Base-by-base conservation (phyloP, 495 filamentous ascomycete genomes). In the Sabuloglossum arenarium region DNA sequence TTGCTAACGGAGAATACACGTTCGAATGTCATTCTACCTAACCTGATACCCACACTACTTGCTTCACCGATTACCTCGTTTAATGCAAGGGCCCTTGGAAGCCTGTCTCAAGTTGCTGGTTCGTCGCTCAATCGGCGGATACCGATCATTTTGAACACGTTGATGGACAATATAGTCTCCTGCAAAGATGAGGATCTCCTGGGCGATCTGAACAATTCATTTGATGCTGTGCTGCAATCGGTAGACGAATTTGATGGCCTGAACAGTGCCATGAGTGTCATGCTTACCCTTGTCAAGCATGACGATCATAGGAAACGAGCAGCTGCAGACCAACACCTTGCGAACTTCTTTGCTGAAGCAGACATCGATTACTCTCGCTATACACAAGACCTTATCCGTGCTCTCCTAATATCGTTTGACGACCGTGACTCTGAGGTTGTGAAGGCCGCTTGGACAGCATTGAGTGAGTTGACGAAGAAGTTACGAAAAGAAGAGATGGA, bases 401-500 rank as follows among this genome's bases (percentile, higher is more conserved):
- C 82, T 4, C 69, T 98, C 42, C 73, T 98, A 30, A 84, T 94
- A 55, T 88, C 87, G 8, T 98, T 98, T 63, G 88, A 89, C 61
- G 91, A 98, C 60, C 63, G 74, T 6, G 91, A 97, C 64, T 67
- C 66, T 59, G 79, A 82, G 11, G 91, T 97, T 11, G 85, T 97
- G 59, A 96, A 91, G 72, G 79, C 87, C 28, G 84, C 89, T 19
- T 97, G 93, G 91, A 76, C 78, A 34, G 91, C 93, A 19, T 76
- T 97, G 45, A 88, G 73, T 61, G 86, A 84, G 61, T 78, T 98
- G 61, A 95, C 87, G 23, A 85, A 86, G 65, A 80, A 76, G 62
- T 75, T 98, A 59, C 85, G 84, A 65, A 98, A 98, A 66, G 91
- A 98, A 67, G 91, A 97, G 68, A 97, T 98, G 91, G 91, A 98